Percentiles rank a stretch among this genome's conserved stretches.
Conservation (phyloP, 2,329 filamentous ascomycete species). For the Teratosphaeria nubilosa region DNA sequence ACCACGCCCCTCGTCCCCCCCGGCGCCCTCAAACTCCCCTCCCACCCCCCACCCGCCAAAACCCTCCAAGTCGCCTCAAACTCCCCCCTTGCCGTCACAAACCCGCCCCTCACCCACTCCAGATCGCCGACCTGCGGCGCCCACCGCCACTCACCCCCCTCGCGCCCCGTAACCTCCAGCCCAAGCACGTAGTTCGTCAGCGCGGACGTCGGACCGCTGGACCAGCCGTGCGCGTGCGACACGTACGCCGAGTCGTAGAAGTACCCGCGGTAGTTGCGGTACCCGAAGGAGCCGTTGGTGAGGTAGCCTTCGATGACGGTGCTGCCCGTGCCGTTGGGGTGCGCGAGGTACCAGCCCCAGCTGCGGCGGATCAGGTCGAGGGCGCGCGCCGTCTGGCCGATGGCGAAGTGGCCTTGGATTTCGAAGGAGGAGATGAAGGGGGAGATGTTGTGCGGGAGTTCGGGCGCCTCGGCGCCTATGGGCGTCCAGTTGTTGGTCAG, state of each 20-base stretch:
- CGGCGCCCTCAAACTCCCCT: not conserved
- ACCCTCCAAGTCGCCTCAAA: conserved; percentile 29
- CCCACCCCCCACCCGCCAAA: conserved; percentile 5
- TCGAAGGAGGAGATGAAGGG: conserved; percentile 36
- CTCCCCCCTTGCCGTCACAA: conserved; percentile 35
- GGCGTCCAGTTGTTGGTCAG: conserved; percentile 34
- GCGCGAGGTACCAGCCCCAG: conserved; percentile 34
- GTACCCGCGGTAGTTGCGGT: conserved; percentile 26
- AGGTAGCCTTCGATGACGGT: conserved; percentile 36
- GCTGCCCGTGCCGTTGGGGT: conserved; percentile 32
- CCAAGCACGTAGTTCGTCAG: conserved; percentile 38
- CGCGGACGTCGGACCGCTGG: conserved; percentile 30
- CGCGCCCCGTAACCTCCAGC: conserved; percentile 30
- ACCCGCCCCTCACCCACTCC: conserved; percentile 34
- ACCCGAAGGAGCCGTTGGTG: conserved; percentile 43
- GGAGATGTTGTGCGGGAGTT: conserved; percentile 31
- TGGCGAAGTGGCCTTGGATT: conserved; percentile 33
- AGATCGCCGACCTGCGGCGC: conserved; percentile 38
- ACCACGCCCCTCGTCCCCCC: not conserved
- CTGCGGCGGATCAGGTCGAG: conserved; percentile 33
- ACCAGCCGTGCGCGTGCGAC: conserved; percentile 23
- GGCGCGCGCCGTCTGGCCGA: conserved; percentile 28
- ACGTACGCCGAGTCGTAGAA: conserved; percentile 20
- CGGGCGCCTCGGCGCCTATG: conserved; percentile 37
- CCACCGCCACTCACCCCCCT: conserved; percentile 34